These are phyloP conservation scores for Colletotrichum camelliae DNA, from an alignment of 2,329 filamentous ascomycete genomes.

Conservation along the genomic window DNA sequence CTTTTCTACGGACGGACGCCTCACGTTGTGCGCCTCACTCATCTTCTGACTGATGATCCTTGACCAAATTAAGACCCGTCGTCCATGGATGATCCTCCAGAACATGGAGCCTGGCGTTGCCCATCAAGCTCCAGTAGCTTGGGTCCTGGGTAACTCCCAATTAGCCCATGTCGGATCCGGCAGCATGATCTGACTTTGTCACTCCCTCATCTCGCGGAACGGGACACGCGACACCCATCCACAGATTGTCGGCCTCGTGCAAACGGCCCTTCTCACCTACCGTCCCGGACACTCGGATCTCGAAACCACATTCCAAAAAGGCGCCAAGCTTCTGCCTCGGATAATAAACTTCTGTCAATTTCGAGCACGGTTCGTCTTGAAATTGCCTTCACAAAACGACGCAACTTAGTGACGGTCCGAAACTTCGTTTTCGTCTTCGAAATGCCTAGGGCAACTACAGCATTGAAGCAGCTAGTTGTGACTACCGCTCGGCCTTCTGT, in stretches of 20 bases:
- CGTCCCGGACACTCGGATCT: background rate
- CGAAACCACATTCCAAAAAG: background rate
- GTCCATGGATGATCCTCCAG: background rate
- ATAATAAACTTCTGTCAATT: background rate
- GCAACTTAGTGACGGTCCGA: background rate
- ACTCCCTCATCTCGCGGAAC: background rate
- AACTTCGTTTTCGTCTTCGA: background rate
- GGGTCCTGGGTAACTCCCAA: background rate
- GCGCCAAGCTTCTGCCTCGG: background rate
- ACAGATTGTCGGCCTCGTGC: background rate
- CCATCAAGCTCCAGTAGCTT: background rate
- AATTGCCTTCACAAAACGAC: background rate
- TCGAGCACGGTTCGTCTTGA: background rate
- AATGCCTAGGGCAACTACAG: background rate
- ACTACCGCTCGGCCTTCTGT: background rate
- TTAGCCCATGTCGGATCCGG: background rate
- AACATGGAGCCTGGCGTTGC: background rate
- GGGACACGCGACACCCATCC: background rate
- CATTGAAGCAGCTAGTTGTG: background rate
- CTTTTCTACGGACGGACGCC: background rate
- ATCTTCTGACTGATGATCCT: background rate
- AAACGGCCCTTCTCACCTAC: background rate
- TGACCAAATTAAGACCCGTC: background rate
- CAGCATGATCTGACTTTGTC: background rate
- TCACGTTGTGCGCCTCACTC: background rate